A percentile compares a stretch with the other conserved stretches of the same genome.
These are phyloP conservation scores for Diplodia mutila DNA, from an alignment of 2,329 filamentous ascomycete species.

Conservation along the genomic window DNA sequence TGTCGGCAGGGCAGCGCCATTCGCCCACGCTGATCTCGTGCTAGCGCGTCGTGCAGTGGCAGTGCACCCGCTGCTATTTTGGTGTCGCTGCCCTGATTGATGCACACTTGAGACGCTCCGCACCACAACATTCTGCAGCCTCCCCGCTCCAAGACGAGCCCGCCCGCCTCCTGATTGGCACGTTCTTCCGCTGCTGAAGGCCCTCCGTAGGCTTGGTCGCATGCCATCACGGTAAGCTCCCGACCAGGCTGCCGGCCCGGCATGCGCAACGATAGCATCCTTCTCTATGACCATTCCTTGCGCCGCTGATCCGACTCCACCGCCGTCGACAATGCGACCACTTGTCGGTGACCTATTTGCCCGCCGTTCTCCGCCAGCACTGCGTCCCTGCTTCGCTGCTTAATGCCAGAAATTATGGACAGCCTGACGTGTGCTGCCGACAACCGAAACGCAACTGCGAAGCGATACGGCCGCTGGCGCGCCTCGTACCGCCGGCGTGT, in stretches of 20 bases:
- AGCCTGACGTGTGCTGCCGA: slow-evolving; percentile 17
- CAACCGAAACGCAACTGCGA: slow-evolving; percentile 6
- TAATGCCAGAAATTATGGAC: slow-evolving; percentile 17
- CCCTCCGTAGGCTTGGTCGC: neutral
- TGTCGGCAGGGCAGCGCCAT: slow-evolving; percentile 16
- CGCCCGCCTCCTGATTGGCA: slow-evolving; percentile 12
- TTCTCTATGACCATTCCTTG: neutral
- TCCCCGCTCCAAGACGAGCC: neutral
- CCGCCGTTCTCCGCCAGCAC: neutral
- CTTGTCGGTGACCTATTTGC: slow-evolving; percentile 17
- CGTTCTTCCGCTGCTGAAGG: slow-evolving; percentile 1
- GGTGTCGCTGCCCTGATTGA: slow-evolving; percentile 18
- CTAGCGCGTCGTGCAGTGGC: slow-evolving; percentile 20
- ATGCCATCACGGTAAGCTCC: neutral
- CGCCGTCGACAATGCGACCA: neutral
- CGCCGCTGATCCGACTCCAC: slow-evolving; percentile 24
- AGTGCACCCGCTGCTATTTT: slow-evolving; percentile 22
- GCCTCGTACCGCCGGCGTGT: slow-evolving; percentile 18
- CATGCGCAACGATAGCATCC: neutral
- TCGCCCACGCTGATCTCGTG: slow-evolving; percentile 19
- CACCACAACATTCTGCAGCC: slow-evolving; percentile 11
- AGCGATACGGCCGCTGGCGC: slow-evolving; percentile 15
- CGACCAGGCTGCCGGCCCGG: slow-evolving; percentile 3
- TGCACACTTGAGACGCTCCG: slow-evolving; percentile 19
- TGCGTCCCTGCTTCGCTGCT: neutral